Conservation (phyloP, 305 asterid genomes). For the Coffea humblotiana region DNA sequence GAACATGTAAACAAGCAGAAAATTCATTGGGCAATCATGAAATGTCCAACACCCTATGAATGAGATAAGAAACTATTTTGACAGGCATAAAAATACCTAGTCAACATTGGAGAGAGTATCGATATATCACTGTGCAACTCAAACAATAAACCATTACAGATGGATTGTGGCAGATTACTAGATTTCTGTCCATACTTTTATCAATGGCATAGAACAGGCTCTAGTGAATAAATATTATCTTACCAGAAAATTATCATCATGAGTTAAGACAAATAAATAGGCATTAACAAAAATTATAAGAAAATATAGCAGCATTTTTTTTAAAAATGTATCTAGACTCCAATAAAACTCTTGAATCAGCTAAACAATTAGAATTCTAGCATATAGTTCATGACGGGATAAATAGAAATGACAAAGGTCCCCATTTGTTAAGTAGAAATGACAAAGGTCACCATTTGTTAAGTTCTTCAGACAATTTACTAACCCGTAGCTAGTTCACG, state of each 20-base stretch:
- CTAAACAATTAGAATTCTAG: background rate
- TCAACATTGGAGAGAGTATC: background rate
- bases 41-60: background rate
- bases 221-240: background rate
- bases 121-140: background rate
- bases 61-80: background rate
- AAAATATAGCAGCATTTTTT: background rate
- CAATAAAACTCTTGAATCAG: background rate
- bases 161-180: background rate
- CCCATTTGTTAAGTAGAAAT: background rate
- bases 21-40: background rate
- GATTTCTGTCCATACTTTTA: background rate
- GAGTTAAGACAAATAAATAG: background rate
- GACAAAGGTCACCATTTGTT: too few relatives aligned
- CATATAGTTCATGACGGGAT: background rate
- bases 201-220: background rate
- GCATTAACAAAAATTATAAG: background rate
- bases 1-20: background rate
- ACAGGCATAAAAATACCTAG: background rate
- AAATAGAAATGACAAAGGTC: background rate
- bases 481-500: conserved; percentile 94
- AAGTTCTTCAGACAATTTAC: conserved; percentile 12
- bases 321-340: background rate
- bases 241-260: background rate
- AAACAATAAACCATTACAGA: background rate